These are phyloP conservation scores for Bipolaris zeicola DNA, from an alignment of 2,329 filamentous ascomycete genomes.

Conservation along the genomic window DNA sequence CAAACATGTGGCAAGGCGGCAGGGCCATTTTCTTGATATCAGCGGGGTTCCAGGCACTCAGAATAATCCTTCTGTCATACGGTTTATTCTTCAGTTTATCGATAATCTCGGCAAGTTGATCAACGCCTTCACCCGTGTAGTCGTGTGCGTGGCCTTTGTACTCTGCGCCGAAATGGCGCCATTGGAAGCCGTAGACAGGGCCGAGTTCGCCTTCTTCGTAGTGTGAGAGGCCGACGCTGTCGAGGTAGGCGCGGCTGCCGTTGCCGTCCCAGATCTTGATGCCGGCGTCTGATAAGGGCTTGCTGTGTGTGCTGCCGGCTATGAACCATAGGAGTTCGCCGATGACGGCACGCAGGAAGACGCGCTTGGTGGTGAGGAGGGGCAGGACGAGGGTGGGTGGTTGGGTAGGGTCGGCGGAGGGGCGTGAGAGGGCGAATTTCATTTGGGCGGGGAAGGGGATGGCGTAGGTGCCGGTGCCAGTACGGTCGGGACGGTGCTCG, in stretches of 20 bases:
- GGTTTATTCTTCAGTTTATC: slow-evolving; percentile 82
- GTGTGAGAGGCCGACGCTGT: slow-evolving; percentile 79
- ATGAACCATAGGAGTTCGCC: slow-evolving; percentile 97
- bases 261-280: slow-evolving; percentile 99
- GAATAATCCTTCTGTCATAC: slow-evolving; percentile 86
- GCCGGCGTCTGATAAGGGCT: slow-evolving; percentile 74
- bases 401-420: slow-evolving; percentile 47
- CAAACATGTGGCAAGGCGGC: slow-evolving; percentile 96
- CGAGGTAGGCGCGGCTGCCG: slow-evolving; percentile 86
- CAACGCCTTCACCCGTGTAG: slow-evolving; percentile 86
- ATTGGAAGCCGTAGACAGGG: slow-evolving; percentile 97
- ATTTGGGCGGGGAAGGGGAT: slow-evolving; percentile 87
- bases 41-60: slow-evolving; percentile 91
- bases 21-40: slow-evolving; percentile 88
- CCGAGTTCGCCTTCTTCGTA: slow-evolving; percentile 88
- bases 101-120: slow-evolving; percentile 91
- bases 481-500: slow-evolving; percentile 89
- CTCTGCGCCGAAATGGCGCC: slow-evolving; percentile 94
- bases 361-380: slow-evolving; percentile 95
- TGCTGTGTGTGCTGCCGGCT: slow-evolving; percentile 78
- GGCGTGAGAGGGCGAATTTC: slow-evolving; percentile 79
- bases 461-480: slow-evolving; percentile 89
- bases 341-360: slow-evolving; percentile 88
- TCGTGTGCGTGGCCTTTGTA: slow-evolving; percentile 73
- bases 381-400: slow-evolving; percentile 71